These are phyloP conservation scores for Aspergillus sclerotioniger DNA, from an alignment of 495 filamentous ascomycete genomes.

Conservation along the genomic window DNA sequence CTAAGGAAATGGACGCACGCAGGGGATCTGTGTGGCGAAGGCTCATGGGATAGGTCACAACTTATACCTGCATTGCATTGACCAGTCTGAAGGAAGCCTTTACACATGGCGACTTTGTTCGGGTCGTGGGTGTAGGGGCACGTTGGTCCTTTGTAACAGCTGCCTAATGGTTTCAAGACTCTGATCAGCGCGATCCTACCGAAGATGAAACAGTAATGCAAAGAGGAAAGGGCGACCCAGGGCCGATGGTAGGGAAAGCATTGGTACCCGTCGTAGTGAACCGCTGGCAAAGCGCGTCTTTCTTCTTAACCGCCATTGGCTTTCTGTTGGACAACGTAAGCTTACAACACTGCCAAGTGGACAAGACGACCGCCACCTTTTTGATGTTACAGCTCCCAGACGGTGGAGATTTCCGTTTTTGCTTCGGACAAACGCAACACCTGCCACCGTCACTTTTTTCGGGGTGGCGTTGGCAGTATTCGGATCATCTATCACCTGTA, in stretches of 20 bases:
- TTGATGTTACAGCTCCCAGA: constrained; percentile 43
- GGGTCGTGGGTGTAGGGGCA: constrained; percentile 87
- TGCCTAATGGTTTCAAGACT: constrained; percentile 55
- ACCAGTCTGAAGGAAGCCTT: constrained; percentile 76
- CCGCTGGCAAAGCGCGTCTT: constrained; percentile 77
- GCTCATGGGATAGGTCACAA: constrained; percentile 93
- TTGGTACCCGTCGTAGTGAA: constrained; percentile 88
- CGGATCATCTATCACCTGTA: constrained; percentile 54
- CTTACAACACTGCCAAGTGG: background rate
- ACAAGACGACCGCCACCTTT: constrained; percentile 32
- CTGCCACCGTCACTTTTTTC: constrained; percentile 72
- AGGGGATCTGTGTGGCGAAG: constrained; percentile 80
- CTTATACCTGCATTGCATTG: constrained; percentile 73
- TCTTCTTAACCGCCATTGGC: constrained; percentile 60
- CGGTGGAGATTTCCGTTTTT: constrained; percentile 91
- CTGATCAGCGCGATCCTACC: constrained; percentile 17
- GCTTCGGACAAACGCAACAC: constrained; percentile 83
- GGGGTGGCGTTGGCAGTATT: constrained; percentile 70
- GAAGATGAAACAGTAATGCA: constrained; percentile 5
- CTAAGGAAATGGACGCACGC: constrained; percentile 86
- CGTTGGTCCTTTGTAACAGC: constrained; percentile 72
- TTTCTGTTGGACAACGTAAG: constrained; percentile 35
- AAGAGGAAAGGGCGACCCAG: constrained; percentile 11
- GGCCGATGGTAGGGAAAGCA: constrained; percentile 16
- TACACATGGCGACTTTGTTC: constrained; percentile 88